phyloP scores from a whole-genome alignment of 1,139 yeast genomes.

The Lodderomyces theae region DNA sequence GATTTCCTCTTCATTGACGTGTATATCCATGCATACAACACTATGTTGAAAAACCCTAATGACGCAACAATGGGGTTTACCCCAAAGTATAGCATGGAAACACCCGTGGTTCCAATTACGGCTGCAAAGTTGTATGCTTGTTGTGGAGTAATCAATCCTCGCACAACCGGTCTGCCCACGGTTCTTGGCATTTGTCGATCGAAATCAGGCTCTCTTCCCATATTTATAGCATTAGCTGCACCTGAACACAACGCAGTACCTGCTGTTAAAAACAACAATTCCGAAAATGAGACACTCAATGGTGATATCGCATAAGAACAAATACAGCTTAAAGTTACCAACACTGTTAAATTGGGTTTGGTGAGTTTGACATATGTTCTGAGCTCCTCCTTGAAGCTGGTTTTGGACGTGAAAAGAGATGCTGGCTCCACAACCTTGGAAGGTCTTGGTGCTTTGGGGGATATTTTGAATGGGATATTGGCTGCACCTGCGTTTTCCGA shows the following conservation, averaged over 20 bases:
- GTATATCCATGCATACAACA: constrained; percentile 82
- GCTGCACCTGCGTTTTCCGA: neutral
- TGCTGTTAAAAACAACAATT: constrained; percentile 66
- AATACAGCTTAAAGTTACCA: constrained; percentile 87
- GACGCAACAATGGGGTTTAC: constrained; percentile 83
- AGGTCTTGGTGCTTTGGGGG: constrained; percentile 28
- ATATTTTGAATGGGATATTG: constrained; percentile 58
- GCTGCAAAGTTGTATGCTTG: constrained; percentile 85
- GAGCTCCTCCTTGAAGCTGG: constrained; percentile 30
- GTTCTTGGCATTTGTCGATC: constrained; percentile 90
- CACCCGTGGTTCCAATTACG: constrained; percentile 68
- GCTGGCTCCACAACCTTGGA: constrained; percentile 13
- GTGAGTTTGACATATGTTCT: constrained; percentile 75
- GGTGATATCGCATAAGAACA: constrained; percentile 95
- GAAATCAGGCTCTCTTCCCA: constrained; percentile 93
- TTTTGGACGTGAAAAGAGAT: constrained; percentile 9
- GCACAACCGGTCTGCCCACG: constrained; percentile 83
- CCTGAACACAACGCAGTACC: constrained; percentile 92
- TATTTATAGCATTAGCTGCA: constrained; percentile 93
- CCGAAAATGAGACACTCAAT: constrained; percentile 64
- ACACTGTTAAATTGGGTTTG: constrained; percentile 82
- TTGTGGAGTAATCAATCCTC: constrained; percentile 69
- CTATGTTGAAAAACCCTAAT: constrained; percentile 75
- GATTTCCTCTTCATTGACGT: constrained; percentile 85
- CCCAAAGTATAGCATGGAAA: constrained; percentile 65